Evolutionary conservation across 2,329 filamentous ascomycete genomes (phyloP), one percentile per base, ranked within the genome.

Genomic region (Penicillium sp.): DNA sequence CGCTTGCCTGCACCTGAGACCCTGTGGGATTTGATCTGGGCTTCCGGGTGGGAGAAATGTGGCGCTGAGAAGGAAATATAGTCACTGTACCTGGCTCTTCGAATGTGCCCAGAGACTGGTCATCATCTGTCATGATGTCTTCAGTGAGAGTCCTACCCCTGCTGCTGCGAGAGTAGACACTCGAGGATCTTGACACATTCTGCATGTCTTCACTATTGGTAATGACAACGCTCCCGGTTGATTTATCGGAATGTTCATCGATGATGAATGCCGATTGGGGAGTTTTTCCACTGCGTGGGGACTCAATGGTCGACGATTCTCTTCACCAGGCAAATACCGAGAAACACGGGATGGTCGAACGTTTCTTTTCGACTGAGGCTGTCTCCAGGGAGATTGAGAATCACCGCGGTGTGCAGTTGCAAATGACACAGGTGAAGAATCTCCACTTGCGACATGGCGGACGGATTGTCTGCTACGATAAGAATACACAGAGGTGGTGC

Each of bases 111-210:
- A 52, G 23, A 15, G 26, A 2, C 16, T 51, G 52, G 13, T 47
- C 46, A 21, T 60, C 38, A 9, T 45, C 6, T 33, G 24, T 38
- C 21, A 46, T 23, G 4, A 42, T 44, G n/a, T 49, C 49, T 10
- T 55, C 54, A 1, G 51, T 52, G 7, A 65, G 63, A 4, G 69
- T 66, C 26, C 65, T 60, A 28, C 68, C 73, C 51, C 70, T 67
- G 10, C 70, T 72, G 9, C 70, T 70, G 49, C 72, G 67, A 15
- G 75, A 77, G 62, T 77, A 77, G 8, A 76, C 52, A 50, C 75
- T 77, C 5, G 73, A 70, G 33, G 73, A 74, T 51, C 59, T 59
- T 51, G 56, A 60, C 18, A 44, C 55, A 12, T 33, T 18, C 21
- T 55, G 52, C 12, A 51, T n/a, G 24, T 51, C 45, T 31, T 29